A percentile compares a stretch with the other conserved stretches of the same genome.
These are phyloP conservation scores for Cutaneotrichosporon daszewskae DNA, from an alignment of 1,284 basidiomycete species.

Conservation along the genomic window DNA sequence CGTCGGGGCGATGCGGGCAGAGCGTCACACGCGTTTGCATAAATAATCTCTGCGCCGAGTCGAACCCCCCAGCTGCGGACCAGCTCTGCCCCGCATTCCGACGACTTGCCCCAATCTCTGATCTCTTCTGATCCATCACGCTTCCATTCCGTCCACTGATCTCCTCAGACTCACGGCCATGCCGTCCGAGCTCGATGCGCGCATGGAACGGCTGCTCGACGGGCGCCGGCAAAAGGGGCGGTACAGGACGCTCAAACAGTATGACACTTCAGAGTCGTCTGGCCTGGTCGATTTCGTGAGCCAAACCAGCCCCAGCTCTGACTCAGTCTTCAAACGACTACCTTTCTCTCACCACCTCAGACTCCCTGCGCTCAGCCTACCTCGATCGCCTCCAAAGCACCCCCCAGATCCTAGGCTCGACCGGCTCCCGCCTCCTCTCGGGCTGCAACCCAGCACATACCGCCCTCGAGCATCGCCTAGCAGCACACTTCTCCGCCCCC, in stretches of 20 bases:
- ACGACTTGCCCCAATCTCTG: too few relatives aligned
- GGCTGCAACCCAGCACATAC: conserved; percentile 64
- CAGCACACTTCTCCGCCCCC: conserved; percentile 59
- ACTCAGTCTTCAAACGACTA: conserved; percentile 68
- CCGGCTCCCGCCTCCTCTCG: conserved; percentile 84
- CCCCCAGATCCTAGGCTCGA: conserved; percentile 69
- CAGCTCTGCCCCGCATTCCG: too few relatives aligned
- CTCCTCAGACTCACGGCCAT: too few relatives aligned
- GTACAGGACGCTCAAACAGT: conserved; percentile 35
- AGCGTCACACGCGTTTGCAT: too few relatives aligned
- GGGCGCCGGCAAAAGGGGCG: conserved; percentile 30
- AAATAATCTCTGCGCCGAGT: too few relatives aligned
- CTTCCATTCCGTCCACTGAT: too few relatives aligned
- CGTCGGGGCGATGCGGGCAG: too few relatives aligned
- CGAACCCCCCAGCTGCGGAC: too few relatives aligned
- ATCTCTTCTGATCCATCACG: too few relatives aligned
- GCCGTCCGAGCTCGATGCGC: conserved; percentile 29
- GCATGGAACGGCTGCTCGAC: conserved; percentile 23
- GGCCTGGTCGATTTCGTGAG: conserved; percentile 41
- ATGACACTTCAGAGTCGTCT: conserved; percentile 19
- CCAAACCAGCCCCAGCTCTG: too few relatives aligned
- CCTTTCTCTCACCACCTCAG: conserved; percentile 69
- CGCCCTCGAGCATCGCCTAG: conserved; percentile 63
- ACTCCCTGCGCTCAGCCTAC: conserved; percentile 56
- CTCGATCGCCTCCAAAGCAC: conserved; percentile 57